These are phyloP conservation scores for Euptelea pleiosperma DNA, from an alignment of 164 flowering plant species.

Conservation along the genomic window DNA sequence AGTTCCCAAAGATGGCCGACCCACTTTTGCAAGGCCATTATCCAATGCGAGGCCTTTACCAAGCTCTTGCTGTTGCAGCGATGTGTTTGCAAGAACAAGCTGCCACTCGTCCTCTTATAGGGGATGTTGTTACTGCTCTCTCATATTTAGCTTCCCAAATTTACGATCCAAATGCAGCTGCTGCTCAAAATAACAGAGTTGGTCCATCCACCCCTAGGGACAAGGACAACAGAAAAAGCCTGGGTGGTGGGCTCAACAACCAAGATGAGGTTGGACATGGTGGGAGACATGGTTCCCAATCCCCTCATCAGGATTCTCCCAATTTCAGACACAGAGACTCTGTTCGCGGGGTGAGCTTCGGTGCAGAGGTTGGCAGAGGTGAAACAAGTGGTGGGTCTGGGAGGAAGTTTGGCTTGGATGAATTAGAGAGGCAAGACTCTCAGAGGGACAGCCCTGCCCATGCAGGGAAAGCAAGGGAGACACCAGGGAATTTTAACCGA, in stretches of 20 bases:
- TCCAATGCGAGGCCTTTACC: slow-evolving; percentile 91
- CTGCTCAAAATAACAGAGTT: slow-evolving; percentile 39
- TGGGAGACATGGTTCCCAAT: slow-evolving; percentile 48
- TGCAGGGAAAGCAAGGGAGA: slow-evolving; percentile 48
- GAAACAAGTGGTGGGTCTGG: slow-evolving; percentile 70
- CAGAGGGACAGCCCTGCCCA: slow-evolving; percentile 57
- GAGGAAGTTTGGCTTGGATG: slow-evolving; percentile 63
- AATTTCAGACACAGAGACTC: slow-evolving; percentile 53
- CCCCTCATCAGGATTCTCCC: slow-evolving; percentile 62
- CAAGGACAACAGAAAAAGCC: slow-evolving; percentile 43
- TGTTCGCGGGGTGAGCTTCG: slow-evolving; percentile 39
- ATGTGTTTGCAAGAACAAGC: slow-evolving; percentile 99
- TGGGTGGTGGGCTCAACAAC: slow-evolving; percentile 44
- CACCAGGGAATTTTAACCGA: slow-evolving; percentile 50
- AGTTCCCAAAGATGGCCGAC: slow-evolving; percentile 95
- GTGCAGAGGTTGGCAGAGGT: slow-evolving; percentile 42
- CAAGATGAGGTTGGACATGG: slow-evolving; percentile 30
- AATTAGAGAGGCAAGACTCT: slow-evolving; percentile 54
- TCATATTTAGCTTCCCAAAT: slow-evolving; percentile 87
- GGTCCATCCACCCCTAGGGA: slow-evolving; percentile 59
- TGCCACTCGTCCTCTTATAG: slow-evolving; percentile 85
- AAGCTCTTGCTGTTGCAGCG: slow-evolving; percentile 96
- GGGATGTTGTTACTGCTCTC: slow-evolving; percentile 92
- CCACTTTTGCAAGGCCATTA: slow-evolving; percentile 83
- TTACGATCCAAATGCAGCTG: slow-evolving; percentile 62